A percentile compares a stretch with the other conserved stretches of the same genome.
These are phyloP conservation scores for Herpotrichia juniperi DNA, from an alignment of 2,329 filamentous ascomycete genomes.

Conservation along the genomic window DNA sequence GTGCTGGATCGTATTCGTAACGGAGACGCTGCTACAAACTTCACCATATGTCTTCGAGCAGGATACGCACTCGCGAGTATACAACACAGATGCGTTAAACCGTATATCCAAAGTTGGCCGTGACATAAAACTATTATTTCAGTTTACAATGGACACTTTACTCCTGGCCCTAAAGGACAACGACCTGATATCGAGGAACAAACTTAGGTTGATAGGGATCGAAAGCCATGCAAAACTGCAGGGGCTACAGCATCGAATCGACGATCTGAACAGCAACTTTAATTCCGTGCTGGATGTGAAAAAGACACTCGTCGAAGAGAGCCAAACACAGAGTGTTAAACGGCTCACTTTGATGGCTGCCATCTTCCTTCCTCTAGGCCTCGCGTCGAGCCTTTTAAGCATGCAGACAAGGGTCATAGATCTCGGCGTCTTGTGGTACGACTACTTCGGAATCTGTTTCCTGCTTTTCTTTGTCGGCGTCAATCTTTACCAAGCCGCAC, in stretches of 20 bases:
- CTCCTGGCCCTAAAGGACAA: background rate
- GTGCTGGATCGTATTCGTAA: background rate
- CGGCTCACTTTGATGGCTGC: slow-evolving; percentile 33
- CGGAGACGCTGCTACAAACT: background rate
- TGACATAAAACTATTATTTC: background rate
- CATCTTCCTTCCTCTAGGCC: slow-evolving; percentile 30
- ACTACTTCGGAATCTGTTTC: background rate
- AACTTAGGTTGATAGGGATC: background rate
- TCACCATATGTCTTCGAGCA: background rate
- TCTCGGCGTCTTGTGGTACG: background rate
- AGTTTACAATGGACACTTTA: background rate
- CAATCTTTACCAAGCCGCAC: background rate
- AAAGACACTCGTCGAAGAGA: background rate
- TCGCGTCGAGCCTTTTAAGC: slow-evolving; percentile 23
- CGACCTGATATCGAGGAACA: background rate
- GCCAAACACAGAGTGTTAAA: slow-evolving; percentile 23
- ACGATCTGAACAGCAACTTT: background rate
- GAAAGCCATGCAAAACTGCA: background rate
- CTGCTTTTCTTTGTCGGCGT: background rate
- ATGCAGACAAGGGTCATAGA: slow-evolving; percentile 15
- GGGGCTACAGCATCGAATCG: background rate
- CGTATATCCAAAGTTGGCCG: background rate
- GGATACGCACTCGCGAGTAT: background rate
- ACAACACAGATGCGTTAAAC: background rate
- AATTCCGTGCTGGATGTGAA: background rate